phyloP scores from a whole-genome alignment of 106 monocot genomes.

The Chionographis japonica region DNA sequence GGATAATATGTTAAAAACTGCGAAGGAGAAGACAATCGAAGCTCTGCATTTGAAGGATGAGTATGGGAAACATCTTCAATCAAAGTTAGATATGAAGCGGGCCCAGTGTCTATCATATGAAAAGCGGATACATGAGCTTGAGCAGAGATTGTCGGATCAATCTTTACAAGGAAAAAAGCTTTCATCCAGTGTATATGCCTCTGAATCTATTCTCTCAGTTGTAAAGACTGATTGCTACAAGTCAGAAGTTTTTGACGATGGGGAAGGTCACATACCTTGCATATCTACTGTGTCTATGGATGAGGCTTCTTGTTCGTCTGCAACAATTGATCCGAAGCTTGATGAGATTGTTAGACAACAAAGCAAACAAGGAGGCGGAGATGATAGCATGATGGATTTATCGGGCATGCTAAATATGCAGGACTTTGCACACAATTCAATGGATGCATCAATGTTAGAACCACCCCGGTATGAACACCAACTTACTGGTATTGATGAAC shows the following conservation, averaged over 20 bases:
- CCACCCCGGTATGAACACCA: conserved; percentile 38
- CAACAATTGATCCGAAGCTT: neutral
- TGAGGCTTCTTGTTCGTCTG: conserved; percentile 45
- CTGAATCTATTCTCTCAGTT: conserved; percentile 28
- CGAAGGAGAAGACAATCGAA: conserved; percentile 40
- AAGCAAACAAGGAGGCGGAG: neutral
- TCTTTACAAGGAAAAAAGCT: conserved; percentile 20
- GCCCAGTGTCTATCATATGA: conserved; percentile 33
- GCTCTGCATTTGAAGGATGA: conserved; percentile 41
- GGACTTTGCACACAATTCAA: neutral
- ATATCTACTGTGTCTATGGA: neutral
- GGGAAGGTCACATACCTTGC: conserved; percentile 23
- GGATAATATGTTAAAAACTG: conserved; percentile 18
- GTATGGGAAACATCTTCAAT: conserved; percentile 37
- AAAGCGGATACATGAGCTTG: conserved; percentile 44
- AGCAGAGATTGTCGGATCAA: conserved; percentile 33
- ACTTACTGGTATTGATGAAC: conserved; percentile 18
- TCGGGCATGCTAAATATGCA: neutral
- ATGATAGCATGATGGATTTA: neutral
- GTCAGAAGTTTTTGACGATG: conserved; percentile 40
- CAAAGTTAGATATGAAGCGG: conserved; percentile 33
- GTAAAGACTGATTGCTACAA: conserved; percentile 40
- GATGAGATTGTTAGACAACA: neutral
- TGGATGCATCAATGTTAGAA: conserved; percentile 22
- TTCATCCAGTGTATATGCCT: conserved; percentile 17